Evolutionary conservation across 2,329 filamentous ascomycete species (phyloP).

Genomic region (Arthroderma sp.): DNA sequence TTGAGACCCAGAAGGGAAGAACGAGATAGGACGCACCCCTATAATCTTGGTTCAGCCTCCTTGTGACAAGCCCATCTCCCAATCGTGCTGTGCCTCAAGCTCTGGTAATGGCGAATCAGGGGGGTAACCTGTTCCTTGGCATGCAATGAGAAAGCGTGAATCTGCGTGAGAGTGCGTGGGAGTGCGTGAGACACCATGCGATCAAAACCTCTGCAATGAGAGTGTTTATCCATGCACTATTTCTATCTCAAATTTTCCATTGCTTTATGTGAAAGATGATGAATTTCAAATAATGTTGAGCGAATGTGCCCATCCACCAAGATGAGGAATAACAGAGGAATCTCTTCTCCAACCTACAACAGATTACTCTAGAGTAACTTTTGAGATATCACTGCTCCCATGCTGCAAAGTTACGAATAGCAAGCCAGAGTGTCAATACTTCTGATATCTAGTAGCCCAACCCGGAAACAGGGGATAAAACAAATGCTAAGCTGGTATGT

Average conservation of each 20-base stretch:
- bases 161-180: no score
- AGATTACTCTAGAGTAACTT: no score
- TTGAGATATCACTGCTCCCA: background rate
- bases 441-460: background rate
- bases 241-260: no score
- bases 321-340: background rate
- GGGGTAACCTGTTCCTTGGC: background rate
- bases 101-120: background rate
- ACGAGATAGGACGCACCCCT: no score
- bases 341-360: background rate
- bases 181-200: no score
- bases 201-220: no score
- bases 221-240: no score
- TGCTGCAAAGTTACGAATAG: background rate
- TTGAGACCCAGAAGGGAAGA: no score
- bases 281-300: no score
- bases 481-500: background rate
- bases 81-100: background rate
- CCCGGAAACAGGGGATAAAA: background rate
- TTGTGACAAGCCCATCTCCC: background rate
- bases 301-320: background rate
- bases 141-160: no score
- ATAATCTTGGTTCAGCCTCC: background rate
- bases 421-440: background rate
- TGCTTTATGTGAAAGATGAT: no score